Conservation (phyloP, 2,329 filamentous ascomycete species). For the Botrytis paeoniae region DNA sequence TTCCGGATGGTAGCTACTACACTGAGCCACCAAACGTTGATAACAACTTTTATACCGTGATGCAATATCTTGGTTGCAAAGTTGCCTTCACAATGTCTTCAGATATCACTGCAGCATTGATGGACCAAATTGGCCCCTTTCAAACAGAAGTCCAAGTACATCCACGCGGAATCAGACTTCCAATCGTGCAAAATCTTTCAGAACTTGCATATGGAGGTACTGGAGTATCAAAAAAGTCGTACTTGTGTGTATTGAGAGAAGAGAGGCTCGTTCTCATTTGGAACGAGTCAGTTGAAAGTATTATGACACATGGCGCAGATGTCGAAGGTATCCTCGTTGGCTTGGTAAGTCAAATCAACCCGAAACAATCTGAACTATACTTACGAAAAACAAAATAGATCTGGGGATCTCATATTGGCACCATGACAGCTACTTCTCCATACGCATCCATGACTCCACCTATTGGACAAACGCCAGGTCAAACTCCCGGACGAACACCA, state of each 20-base stretch:
- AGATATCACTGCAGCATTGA: slow-evolving; percentile 43
- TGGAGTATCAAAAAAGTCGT: slow-evolving; percentile 21
- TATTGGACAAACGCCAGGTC: slow-evolving; percentile 13
- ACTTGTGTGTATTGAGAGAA: slow-evolving; percentile 26
- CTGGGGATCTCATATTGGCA: slow-evolving; percentile 29
- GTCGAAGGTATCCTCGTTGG: slow-evolving; percentile 27
- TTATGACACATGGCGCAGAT: slow-evolving; percentile 26
- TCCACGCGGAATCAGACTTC: slow-evolving; percentile 22
- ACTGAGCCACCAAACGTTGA: slow-evolving; percentile 24
- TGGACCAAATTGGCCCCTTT: slow-evolving; percentile 27
- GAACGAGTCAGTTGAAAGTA: slow-evolving; percentile 28
- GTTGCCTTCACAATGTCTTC: slow-evolving; percentile 48
- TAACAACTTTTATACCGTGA: slow-evolving; percentile 18
- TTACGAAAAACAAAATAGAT: slow-evolving; percentile 20
- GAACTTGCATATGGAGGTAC: slow-evolving; percentile 43
- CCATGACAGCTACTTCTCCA: slow-evolving; percentile 21
- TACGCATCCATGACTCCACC: slow-evolving; percentile 22
- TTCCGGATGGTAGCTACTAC: slow-evolving; percentile 24
- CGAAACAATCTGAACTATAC: background rate
- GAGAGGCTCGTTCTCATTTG: slow-evolving; percentile 28
- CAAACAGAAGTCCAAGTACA: slow-evolving; percentile 26
- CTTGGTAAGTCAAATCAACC: slow-evolving; percentile 19
- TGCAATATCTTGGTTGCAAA: slow-evolving; percentile 31
- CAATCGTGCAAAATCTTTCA: slow-evolving; percentile 48
- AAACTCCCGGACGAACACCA: slow-evolving; percentile 18